These are phyloP conservation scores for Trypanosoma lewisi DNA, from an alignment of 208 protist species.

Conservation along the genomic window DNA sequence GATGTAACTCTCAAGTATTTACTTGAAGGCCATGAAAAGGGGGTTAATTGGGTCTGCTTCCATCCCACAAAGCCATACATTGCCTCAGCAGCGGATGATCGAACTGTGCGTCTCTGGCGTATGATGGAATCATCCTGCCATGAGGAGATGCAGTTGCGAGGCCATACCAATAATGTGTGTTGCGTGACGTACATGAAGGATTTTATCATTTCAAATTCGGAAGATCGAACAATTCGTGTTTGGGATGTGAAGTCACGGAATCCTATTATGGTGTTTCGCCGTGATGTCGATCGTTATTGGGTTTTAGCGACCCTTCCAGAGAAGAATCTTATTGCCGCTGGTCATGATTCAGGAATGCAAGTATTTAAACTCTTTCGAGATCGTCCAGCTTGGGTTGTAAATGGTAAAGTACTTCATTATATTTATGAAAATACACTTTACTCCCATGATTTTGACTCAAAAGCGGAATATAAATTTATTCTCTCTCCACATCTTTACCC, in stretches of 20 bases:
- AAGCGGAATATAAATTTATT: conserved; percentile 29
- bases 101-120: conserved; percentile 96
- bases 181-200: conserved; percentile 97
- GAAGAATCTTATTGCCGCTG: conserved; percentile 96
- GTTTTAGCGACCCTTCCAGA: conserved; percentile 93
- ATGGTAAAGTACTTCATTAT: conserved; percentile 56
- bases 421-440: conserved; percentile 48
- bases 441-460: conserved; percentile 49
- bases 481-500: conserved; percentile 38
- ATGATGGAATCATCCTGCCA: conserved; percentile 89
- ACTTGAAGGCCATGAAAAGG: conserved; percentile 98
- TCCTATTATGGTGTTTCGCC: conserved; percentile 88
- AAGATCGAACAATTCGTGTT: conserved; percentile 95
- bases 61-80: conserved; percentile 96
- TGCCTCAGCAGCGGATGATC: conserved; percentile 97
- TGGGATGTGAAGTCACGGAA: conserved; percentile 86
- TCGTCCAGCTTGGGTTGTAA: conserved; percentile 81
- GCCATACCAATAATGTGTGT: conserved; percentile 98
- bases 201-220: conserved; percentile 95
- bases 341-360: conserved; percentile 95
- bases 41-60: conserved; percentile 99
- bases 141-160: conserved; percentile 93
- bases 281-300: conserved; percentile 98
- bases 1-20: conserved; percentile 94
- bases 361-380: conserved; percentile 98